A percentile compares a stretch with the other conserved stretches of the same genome.
Evolutionary conservation across 208 protist species (phyloP).

Genomic region (Leishmania mexicana): DNA sequence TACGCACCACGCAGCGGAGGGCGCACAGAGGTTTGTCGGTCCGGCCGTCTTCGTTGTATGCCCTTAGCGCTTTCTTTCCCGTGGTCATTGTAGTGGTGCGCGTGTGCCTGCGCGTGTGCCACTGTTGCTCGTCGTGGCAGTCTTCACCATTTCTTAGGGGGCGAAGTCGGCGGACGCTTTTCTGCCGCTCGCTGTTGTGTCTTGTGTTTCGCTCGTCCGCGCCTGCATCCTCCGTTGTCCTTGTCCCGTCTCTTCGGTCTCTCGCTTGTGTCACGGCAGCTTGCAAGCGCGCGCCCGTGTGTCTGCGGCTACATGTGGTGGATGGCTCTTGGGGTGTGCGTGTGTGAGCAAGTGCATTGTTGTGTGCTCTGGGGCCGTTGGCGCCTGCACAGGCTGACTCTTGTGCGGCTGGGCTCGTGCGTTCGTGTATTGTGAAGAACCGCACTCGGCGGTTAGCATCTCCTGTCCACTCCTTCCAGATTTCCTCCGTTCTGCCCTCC

Average conservation of each 20-base stretch:
- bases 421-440: background rate
- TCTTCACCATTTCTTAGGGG: no score
- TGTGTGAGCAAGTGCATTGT: background rate
- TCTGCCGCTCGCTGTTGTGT: no score
- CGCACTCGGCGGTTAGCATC: background rate
- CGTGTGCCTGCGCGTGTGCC: no score
- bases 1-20: no score
- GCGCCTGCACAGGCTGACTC: no score
- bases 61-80: no score
- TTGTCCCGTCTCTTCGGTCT: background rate
- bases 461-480: background rate
- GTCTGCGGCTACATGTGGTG: background rate
- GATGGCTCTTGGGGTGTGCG: background rate
- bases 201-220: no score
- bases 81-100: no score
- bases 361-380: background rate
- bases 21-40: no score
- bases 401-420: background rate
- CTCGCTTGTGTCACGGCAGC: background rate
- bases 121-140: no score
- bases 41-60: no score
- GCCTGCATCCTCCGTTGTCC: background rate
- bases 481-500: background rate
- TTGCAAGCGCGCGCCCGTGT: background rate
- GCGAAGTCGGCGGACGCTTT: no score